A percentile compares a stretch with the other conserved stretches of the same genome.
Conservation (phyloP, 2,329 filamentous ascomycete species). For the Penicillium sp. region DNA sequence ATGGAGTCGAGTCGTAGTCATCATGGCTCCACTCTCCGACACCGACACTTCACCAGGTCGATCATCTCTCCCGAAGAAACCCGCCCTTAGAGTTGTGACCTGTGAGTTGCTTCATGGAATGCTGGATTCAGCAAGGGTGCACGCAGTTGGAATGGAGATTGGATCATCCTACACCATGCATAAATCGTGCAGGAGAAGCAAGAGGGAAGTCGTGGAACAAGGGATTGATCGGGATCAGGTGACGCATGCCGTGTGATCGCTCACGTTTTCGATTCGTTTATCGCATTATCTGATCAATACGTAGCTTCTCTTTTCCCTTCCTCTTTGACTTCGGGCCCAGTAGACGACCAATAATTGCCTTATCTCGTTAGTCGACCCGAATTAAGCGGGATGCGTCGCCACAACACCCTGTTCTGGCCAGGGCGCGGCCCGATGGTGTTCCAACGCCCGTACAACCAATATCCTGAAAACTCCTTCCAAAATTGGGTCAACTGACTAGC, state of each 20-base stretch:
- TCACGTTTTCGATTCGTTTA: neutral
- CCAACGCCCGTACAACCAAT: neutral
- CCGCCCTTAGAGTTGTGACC: neutral
- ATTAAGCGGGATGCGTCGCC: neutral
- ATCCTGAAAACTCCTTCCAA: constrained; percentile 8
- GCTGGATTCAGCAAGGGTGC: constrained; percentile 8
- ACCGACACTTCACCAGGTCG: constrained; percentile 25
- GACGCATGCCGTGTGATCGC: neutral
- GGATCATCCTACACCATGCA: constrained; percentile 10
- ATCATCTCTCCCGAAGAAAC: constrained; percentile 3
- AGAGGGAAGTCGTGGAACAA: constrained; percentile 11
- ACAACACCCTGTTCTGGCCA: constrained; percentile 3
- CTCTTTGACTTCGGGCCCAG: neutral
- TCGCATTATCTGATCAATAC: neutral
- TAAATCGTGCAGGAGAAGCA: constrained; percentile 4
- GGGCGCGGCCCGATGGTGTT: constrained; percentile 11
- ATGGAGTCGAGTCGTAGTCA: constrained; percentile 12
- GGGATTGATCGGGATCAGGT: constrained; percentile 9
- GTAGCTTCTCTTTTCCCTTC: neutral
- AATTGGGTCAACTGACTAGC: constrained; percentile 13
- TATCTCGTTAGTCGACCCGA: neutral
- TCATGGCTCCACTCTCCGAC: constrained; percentile 22
- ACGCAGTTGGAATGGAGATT: constrained; percentile 16
- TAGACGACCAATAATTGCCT: neutral
- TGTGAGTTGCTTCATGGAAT: constrained; percentile 5